Evolutionary conservation across 2,329 filamentous ascomycete species (phyloP), one percentile per base, ranked within the genome.

Genomic region (Calonectria hongkongensis): DNA sequence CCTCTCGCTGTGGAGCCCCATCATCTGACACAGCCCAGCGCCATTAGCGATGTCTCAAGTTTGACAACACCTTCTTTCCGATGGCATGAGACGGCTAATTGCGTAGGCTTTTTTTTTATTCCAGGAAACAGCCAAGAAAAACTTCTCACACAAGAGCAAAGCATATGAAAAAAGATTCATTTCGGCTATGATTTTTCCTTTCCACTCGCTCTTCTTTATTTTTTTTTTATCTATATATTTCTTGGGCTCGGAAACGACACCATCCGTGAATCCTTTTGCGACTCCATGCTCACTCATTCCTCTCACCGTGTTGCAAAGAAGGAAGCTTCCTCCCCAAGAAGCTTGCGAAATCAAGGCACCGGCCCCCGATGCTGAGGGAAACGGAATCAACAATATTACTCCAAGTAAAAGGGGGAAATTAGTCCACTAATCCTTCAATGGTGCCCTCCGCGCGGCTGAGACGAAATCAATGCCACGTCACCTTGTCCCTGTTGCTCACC

Each of bases 401-500:
- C 54, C n/a, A 39, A 18, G 36, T 41, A 41, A 39, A 39, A 41
- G 3, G 18, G n/a, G 39, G 33, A 60, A 41, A 41, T 60, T 39
- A 27, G 39, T 9, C 21, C n/a, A 12, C 21, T 60, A 60, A 18
- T 39, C 54, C 13, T 60, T 60, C 33, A 28, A 21, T 27, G 33
- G 54, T 39, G 33, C 25, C 13, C 15, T 41, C 54, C 28, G 54
- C 54, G 36, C 33, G 33, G 21, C 36, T 39, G 54, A 39, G 54
- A 58, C 30, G 33, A 36, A 41, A 27, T 41, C 54, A 27, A 18
- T 41, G 54, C 33, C 54, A 60, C 54, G 54, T 41, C 54, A 25
- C 30, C 36, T 41, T 41, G 39, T 60, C 36, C 54, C 33, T 8
- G 33, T 25, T 12, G 2, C 6, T 39, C 3, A 13, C 16, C 36